Conservation (phyloP, 768 basidiomycete species). For the Auricularia cornea region DNA sequence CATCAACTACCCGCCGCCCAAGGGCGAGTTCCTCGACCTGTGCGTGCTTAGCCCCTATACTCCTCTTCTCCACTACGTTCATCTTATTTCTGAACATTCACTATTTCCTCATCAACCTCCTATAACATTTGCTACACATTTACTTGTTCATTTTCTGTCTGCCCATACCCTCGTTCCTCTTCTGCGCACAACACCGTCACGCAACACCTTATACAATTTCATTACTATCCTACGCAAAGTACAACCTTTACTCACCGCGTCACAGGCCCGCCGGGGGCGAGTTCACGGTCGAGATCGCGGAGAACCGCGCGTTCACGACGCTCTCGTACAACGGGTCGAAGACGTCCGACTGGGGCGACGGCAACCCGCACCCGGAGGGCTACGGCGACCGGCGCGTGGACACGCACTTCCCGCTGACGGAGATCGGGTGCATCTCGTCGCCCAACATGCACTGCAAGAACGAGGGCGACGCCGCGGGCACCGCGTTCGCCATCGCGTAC, state of each 20-base stretch:
- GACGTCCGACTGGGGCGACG: slow-evolving; percentile 3
- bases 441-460: slow-evolving; percentile 2
- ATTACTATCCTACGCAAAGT: no score
- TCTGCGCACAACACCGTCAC: no score
- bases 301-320: slow-evolving; percentile 3
- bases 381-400: background rate
- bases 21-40: slow-evolving; percentile 6
- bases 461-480: slow-evolving; percentile 1
- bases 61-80: background rate
- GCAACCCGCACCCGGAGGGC: slow-evolving; percentile 3
- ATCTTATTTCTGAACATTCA: no score
- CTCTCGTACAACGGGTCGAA: slow-evolving; percentile 1
- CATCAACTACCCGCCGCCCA: slow-evolving; percentile 3
- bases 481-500: slow-evolving; percentile 5
- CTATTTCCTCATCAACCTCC: background rate
- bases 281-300: slow-evolving; percentile 7
- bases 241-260: no score
- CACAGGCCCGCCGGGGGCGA: slow-evolving; percentile 1
- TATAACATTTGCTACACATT: slow-evolving; percentile 2
- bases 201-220: no score
- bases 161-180: no score
- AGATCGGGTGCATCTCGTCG: background rate
- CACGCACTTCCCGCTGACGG: background rate
- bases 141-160: background rate
- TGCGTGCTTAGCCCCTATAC: background rate